phyloP scores from a whole-genome alignment of 2,329 filamentous ascomycete genomes.

The Paradendryphiella salina region DNA sequence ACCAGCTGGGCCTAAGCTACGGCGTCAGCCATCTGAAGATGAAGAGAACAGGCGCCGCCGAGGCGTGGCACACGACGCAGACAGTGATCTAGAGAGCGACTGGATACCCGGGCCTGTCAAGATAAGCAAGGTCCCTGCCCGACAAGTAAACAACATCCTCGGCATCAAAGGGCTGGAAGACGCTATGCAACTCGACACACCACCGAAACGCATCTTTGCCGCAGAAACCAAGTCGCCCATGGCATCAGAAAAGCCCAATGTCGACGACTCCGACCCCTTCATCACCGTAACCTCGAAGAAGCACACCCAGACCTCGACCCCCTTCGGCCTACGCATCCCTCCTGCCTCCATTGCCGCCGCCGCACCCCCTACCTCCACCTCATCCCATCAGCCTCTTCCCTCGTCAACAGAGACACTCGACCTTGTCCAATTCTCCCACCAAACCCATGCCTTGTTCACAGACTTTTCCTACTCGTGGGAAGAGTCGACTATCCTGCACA shows the following conservation, averaged over 20 bases:
- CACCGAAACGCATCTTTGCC: constrained; percentile 22
- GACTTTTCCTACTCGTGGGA: constrained; percentile 42
- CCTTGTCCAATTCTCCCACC: constrained; percentile 30
- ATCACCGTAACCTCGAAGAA: constrained; percentile 29
- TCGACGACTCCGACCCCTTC: constrained; percentile 30
- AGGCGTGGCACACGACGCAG: constrained; percentile 27
- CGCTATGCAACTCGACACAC: constrained; percentile 27
- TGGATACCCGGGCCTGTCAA: constrained; percentile 43
- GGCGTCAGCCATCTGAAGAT: constrained; percentile 27
- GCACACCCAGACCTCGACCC: constrained; percentile 15
- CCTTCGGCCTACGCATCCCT: constrained; percentile 29
- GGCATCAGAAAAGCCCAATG: constrained; percentile 16
- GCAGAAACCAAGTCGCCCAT: neutral
- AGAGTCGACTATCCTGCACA: constrained; percentile 33
- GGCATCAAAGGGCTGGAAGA: constrained; percentile 37
- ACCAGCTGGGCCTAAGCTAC: constrained; percentile 26
- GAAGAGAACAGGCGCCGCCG: constrained; percentile 37
- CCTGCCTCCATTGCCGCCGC: neutral
- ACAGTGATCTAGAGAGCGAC: constrained; percentile 42
- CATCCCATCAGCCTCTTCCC: neutral
- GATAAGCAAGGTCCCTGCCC: constrained; percentile 17
- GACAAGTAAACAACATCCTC: constrained; percentile 34
- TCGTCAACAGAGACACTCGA: constrained; percentile 15
- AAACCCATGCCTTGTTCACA: constrained; percentile 33
- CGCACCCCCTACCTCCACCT: neutral